Percentiles rank a stretch among this genome's conserved stretches.
These are phyloP conservation scores for Pseudocercospora fijiensis DNA, from an alignment of 2,329 filamentous ascomycete species.

Conservation along the genomic window DNA sequence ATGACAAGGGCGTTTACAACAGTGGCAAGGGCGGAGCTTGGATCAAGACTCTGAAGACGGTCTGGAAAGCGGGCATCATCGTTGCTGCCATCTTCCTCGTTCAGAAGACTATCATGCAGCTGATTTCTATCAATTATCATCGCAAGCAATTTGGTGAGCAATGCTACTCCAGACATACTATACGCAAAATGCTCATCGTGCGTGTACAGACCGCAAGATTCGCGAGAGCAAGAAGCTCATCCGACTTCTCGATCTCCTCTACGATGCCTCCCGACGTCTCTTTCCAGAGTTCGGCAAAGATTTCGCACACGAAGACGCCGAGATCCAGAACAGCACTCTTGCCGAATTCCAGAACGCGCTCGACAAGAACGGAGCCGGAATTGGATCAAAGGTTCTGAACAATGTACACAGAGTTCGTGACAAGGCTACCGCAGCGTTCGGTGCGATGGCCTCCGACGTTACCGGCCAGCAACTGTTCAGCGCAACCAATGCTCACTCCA, in stretches of 20 bases:
- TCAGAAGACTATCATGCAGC: constrained; percentile 69
- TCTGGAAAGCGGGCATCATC: constrained; percentile 61
- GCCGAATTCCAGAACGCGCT: constrained; percentile 47
- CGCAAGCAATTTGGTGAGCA: constrained; percentile 62
- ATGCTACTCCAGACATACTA: constrained; percentile 42
- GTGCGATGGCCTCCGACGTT: constrained; percentile 79
- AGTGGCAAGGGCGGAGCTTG: constrained; percentile 13
- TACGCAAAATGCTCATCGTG: constrained; percentile 15
- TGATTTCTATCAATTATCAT: constrained; percentile 71
- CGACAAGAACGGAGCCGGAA: constrained; percentile 51
- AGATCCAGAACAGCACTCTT: constrained; percentile 73
- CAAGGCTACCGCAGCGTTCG: constrained; percentile 79
- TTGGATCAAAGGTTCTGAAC: constrained; percentile 53
- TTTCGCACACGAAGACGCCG: constrained; percentile 75
- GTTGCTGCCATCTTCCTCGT: constrained; percentile 63
- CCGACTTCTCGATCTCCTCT: constrained; percentile 69
- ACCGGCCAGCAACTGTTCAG: constrained; percentile 81
- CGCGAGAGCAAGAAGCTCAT: constrained; percentile 76
- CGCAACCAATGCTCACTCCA: constrained; percentile 29
- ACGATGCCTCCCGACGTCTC: constrained; percentile 73
- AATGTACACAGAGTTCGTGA: constrained; percentile 57
- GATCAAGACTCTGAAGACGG: constrained; percentile 48
- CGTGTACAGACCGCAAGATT: constrained; percentile 58
- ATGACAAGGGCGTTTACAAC: constrained; percentile 26
- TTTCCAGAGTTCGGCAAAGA: constrained; percentile 82